These are phyloP conservation scores for Geosmithia morbida DNA, from an alignment of 2,329 filamentous ascomycete genomes.

Conservation along the genomic window DNA sequence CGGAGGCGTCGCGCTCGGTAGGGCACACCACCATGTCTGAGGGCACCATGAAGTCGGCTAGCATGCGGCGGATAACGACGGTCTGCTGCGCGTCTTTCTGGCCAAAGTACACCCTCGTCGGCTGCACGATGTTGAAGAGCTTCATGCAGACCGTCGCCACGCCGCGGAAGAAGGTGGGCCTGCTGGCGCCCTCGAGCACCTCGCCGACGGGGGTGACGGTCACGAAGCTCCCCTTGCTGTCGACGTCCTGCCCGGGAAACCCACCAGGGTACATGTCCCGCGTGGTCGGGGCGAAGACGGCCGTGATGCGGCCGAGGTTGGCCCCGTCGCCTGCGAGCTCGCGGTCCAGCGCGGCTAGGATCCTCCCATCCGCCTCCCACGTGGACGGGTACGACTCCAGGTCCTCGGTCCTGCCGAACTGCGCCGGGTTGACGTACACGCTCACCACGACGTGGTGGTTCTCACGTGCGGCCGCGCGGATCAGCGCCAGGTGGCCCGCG, in stretches of 20 bases:
- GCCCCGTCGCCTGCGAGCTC: slow-evolving; percentile 50
- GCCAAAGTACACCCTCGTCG: slow-evolving; percentile 74
- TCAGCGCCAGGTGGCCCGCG: slow-evolving; percentile 72
- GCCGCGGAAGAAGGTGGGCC: slow-evolving; percentile 91
- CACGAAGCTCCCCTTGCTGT: slow-evolving; percentile 77
- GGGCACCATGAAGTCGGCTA: slow-evolving; percentile 73
- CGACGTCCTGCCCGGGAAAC: slow-evolving; percentile 54
- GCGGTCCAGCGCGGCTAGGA: slow-evolving; percentile 52
- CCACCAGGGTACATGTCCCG: slow-evolving; percentile 78
- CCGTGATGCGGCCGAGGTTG: slow-evolving; percentile 56
- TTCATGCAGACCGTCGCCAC: slow-evolving; percentile 96
- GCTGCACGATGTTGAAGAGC: slow-evolving; percentile 33
- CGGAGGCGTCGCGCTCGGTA: slow-evolving; percentile 57
- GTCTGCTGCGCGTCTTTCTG: slow-evolving; percentile 98
- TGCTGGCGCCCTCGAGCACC: slow-evolving; percentile 68
- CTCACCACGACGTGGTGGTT: slow-evolving; percentile 81
- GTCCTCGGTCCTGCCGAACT: slow-evolving; percentile 85
- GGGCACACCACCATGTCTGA: slow-evolving; percentile 58
- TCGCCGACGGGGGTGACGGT: slow-evolving; percentile 74
- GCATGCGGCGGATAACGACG: slow-evolving; percentile 74
- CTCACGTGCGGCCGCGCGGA: slow-evolving; percentile 69
- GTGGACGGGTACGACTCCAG: slow-evolving; percentile 80
- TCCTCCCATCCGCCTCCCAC: slow-evolving; percentile 62
- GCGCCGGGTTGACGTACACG: slow-evolving; percentile 92
- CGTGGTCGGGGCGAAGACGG: slow-evolving; percentile 76